phyloP scores from a whole-genome alignment of 2,329 filamentous ascomycete species.

The Xylaria sp. region DNA sequence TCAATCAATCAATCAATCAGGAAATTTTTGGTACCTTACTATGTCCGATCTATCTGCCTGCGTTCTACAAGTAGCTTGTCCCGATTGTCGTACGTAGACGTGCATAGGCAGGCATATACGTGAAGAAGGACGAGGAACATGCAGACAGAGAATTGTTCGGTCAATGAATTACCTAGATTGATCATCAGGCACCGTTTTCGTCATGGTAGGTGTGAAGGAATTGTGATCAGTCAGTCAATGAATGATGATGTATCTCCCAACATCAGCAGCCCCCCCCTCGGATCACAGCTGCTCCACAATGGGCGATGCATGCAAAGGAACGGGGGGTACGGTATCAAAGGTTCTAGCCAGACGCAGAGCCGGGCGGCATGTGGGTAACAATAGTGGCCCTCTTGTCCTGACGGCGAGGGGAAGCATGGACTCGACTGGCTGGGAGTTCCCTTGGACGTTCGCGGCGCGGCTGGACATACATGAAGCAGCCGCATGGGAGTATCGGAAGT shows the following conservation, averaged over 20 bases:
- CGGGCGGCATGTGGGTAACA: conserved; percentile 1
- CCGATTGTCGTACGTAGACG: not conserved
- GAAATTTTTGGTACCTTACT: not conserved
- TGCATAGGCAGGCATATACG: not conserved
- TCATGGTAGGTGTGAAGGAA: not conserved
- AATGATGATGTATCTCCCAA: not conserved
- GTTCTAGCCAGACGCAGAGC: not conserved
- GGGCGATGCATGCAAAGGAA: not conserved
- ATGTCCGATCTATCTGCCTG: not conserved
- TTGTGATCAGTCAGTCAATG: conserved; percentile 23
- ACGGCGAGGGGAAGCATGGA: not conserved
- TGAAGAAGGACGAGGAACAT: not conserved
- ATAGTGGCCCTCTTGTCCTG: not conserved
- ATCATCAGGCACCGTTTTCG: not conserved
- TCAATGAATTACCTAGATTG: not conserved
- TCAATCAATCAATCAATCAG: conserved; percentile 1
- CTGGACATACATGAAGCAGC: conserved; percentile 18
- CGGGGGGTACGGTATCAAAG: not conserved
- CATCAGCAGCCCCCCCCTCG: not conserved
- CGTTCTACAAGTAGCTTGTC: conserved; percentile 1
- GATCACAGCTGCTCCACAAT: not conserved
- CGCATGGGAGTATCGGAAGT: conserved; percentile 30
- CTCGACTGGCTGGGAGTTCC: not conserved
- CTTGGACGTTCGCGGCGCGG: conserved; percentile 4
- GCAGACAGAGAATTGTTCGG: not conserved